phyloP scores from a whole-genome alignment of 2,329 filamentous ascomycete genomes.

The Tolypocladium album region DNA sequence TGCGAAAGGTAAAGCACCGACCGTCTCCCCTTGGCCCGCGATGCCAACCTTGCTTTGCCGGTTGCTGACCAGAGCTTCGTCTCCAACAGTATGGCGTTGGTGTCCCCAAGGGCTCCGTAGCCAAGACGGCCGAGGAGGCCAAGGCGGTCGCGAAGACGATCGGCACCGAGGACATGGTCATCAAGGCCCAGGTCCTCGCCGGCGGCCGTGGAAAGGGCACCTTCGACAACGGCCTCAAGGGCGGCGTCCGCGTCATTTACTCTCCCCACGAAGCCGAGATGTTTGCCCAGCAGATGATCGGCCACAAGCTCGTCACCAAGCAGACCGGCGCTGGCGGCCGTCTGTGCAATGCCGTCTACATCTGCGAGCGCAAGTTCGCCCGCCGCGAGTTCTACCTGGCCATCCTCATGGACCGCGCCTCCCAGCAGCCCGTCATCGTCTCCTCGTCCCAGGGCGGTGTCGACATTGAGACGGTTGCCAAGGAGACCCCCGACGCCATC shows the following conservation, averaged over 20 bases:
- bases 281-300: conserved; percentile 99
- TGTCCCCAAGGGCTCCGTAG: conserved; percentile 82
- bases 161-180: conserved; percentile 93
- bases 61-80: conserved; percentile 6
- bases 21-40: background rate
- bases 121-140: conserved; percentile 73
- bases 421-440: conserved; percentile 89
- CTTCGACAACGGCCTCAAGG: conserved; percentile 98
- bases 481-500: conserved; percentile 95
- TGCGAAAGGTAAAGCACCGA: conserved; percentile 50
- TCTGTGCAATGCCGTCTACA: conserved; percentile 95
- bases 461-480: conserved; percentile 97
- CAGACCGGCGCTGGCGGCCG: conserved; percentile 91
- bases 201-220: conserved; percentile 95
- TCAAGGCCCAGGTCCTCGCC: conserved; percentile 98
- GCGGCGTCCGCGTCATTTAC: conserved; percentile 97
- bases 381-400: conserved; percentile 98
- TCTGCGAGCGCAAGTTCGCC: conserved; percentile 99
- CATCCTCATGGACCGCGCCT: conserved; percentile 91
- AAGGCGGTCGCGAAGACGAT: conserved; percentile 86
- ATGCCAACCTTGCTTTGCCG: background rate
- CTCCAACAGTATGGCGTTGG: conserved; percentile 74
- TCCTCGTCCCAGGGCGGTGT: conserved; percentile 97
- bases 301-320: conserved; percentile 99
- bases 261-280: conserved; percentile 93